Evolutionary conservation across 257 asterid species (phyloP), one percentile per base, ranked within the genome.

Genomic region (Nicotiana attenuata): DNA sequence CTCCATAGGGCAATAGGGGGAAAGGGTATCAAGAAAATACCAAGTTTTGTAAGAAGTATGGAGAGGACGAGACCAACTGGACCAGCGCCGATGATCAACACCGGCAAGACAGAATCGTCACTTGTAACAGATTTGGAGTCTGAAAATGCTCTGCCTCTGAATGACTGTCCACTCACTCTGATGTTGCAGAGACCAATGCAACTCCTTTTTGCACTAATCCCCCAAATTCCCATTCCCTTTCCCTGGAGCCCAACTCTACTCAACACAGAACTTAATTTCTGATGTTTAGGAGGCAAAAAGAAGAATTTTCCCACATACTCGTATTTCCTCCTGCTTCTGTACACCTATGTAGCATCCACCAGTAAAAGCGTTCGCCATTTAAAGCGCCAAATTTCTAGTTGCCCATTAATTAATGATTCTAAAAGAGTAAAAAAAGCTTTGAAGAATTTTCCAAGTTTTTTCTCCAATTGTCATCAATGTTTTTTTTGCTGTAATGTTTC

Each of bases 11-110:
- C 24, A 81, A 20, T 29, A 50, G 5, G 11, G 29, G 61, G 24
- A 38, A 75, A 13, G 6, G 35, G 41, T 1, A 17, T 15, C 63
- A 52, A 65, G 76, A 71, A 26, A 26, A 26, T 59, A 96, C 99
- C 99, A 68, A 96, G 84, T 87, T 91, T 96, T 22, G 97, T 89
- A 8, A 96, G 97, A 75, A 96, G 94, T 79, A 92, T 84, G 28
- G 98, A 92, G 60, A 96, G 97, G 83, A 88, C 88, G 33, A 96
- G 92, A 52, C 98, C 99, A 85, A 96, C 98, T 5, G 99, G 99
- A 67, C 99, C 99, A 4, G 97, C 99, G 52, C 99, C 99, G 7
- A 96, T 89, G 81, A 96, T 96, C 88, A 96, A 86, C 26, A 96
- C 99, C 0, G 98, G 98, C 82, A 91, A 77, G 68, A 85, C 82